Evolutionary conservation across 1,284 basidiomycete species (phyloP), one percentile per base, ranked within the genome.

Genomic region (Neotropicomus parvogracilis): DNA sequence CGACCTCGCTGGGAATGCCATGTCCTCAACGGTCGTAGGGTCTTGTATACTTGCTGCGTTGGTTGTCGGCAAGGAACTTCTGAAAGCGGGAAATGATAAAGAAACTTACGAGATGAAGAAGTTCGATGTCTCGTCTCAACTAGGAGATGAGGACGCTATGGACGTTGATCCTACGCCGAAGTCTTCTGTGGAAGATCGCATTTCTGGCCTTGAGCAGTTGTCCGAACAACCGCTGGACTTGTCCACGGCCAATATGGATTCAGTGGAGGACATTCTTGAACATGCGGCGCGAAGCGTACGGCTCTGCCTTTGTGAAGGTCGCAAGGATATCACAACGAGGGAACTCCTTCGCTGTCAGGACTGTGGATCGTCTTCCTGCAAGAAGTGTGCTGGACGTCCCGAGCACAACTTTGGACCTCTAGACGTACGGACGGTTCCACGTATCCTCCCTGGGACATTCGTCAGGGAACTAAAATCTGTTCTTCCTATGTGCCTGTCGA

Each of bases 11-110:
- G 94, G 94, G 1, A 97, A 97, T 59, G 95, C 94, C 44, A 97
- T 97, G 94, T 90, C 93, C 1, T 91, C 94, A 1, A 97, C 94
- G 1, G 94, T 97, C 12, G 94, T 97, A 17, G 94, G 95, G 1
- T 81, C 91, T 2, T 88, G 91, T 56, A 91, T 97, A 58, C 71
- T 97, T 33, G 83, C 89, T 10, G 91, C 93, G 0, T 72, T 97
- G 36, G 77, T 86, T 11, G 69, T 85, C 1, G 81, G 83, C 6
- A 77, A 75, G 60, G 76, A 79, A 36, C 75, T 88, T 24, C 70
- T 92, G 28, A 83, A 82, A 55, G 67, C 70, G 2, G 88, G 87
- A 2, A 67, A 80, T 36, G 83, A 87, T 56, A 71, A 63, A 13
- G 68, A 78, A 50, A 82, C 77, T 1, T 85, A 86, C 55, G 84